These are phyloP conservation scores for Ogataea methylovora DNA, from an alignment of 805 yeast species.

Conservation along the genomic window DNA sequence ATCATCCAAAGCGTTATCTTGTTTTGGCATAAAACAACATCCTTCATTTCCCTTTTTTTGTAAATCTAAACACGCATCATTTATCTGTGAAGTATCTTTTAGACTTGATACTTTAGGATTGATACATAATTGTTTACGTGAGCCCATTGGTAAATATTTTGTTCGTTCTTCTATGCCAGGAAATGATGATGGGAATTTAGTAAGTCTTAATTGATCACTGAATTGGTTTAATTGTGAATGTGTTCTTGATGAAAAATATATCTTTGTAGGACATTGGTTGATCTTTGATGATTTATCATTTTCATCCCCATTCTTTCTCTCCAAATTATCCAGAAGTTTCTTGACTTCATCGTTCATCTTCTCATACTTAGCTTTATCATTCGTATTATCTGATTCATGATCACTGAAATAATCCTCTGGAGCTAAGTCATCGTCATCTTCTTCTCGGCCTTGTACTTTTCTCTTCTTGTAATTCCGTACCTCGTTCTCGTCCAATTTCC, in stretches of 20 bases:
- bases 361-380: conserved; percentile 2
- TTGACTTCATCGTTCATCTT: conserved; percentile 41
- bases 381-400: conserved; percentile 19
- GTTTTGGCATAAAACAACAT: conserved; percentile 36
- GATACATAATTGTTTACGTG: conserved; percentile 80
- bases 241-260: conserved; percentile 77
- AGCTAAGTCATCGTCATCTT: conserved; percentile 21
- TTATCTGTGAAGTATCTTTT: conserved; percentile 46
- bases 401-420: conserved; percentile 33
- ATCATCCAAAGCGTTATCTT: conserved; percentile 22
- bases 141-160: conserved; percentile 69
- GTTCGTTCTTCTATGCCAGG: conserved; percentile 38
- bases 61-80: conserved; percentile 74
- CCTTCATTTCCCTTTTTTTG: conserved; percentile 31
- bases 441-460: conserved; percentile 1
- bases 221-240: conserved; percentile 86
- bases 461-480: conserved; percentile 3
- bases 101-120: conserved; percentile 50
- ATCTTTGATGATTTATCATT: conserved; percentile 14
- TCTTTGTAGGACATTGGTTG: conserved; percentile 34
- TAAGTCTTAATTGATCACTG: conserved; percentile 57
- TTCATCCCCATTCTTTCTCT: conserved; percentile 10
- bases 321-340: conserved; percentile 36
- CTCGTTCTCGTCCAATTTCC: conserved; percentile 1
- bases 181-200: conserved; percentile 59